These are phyloP conservation scores for Populus deltoides DNA, from an alignment of 345 rosid genomes.

Conservation along the genomic window DNA sequence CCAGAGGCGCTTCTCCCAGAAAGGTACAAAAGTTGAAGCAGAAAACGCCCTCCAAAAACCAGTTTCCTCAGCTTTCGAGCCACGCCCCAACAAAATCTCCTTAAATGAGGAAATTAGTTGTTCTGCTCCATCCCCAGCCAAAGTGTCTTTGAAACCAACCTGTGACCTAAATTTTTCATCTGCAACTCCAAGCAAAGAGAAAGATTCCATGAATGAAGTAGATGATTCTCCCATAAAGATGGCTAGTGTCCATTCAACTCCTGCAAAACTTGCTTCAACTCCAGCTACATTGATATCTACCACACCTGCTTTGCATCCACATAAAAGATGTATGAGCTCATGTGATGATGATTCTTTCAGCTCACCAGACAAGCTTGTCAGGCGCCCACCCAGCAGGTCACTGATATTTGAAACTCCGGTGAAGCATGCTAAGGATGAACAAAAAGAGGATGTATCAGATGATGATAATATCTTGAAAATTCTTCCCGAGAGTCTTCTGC, in stretches of 20 bases:
- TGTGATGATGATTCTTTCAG: constrained; percentile 43
- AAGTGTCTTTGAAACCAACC: constrained; percentile 16
- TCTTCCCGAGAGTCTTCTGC: constrained; percentile 52
- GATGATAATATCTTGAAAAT: constrained; percentile 51
- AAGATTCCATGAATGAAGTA: background rate
- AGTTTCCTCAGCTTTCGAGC: constrained; percentile 10
- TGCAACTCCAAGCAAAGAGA: constrained; percentile 46
- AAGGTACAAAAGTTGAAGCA: constrained; percentile 1
- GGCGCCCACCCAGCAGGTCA: constrained; percentile 61
- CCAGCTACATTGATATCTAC: constrained; percentile 47
- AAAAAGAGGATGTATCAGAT: constrained; percentile 16
- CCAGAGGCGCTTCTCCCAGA: constrained; percentile 43
- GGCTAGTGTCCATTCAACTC: constrained; percentile 45
- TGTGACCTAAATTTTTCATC: background rate
- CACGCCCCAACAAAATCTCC: constrained; percentile 11
- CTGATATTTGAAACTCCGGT: constrained; percentile 55
- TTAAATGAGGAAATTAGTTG: constrained; percentile 16
- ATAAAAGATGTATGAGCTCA: constrained; percentile 59
- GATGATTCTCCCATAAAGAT: constrained; percentile 25
- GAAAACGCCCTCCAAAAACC: constrained; percentile 17
- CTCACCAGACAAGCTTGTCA: constrained; percentile 48
- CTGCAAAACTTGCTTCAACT: constrained; percentile 58
- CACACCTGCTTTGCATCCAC: constrained; percentile 37
- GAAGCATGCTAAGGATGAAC: constrained; percentile 33
- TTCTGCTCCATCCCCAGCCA: constrained; percentile 28